Evolutionary conservation across 176 grass and related monocot species (phyloP).

Genomic region (Bonia amplexicaulis): DNA sequence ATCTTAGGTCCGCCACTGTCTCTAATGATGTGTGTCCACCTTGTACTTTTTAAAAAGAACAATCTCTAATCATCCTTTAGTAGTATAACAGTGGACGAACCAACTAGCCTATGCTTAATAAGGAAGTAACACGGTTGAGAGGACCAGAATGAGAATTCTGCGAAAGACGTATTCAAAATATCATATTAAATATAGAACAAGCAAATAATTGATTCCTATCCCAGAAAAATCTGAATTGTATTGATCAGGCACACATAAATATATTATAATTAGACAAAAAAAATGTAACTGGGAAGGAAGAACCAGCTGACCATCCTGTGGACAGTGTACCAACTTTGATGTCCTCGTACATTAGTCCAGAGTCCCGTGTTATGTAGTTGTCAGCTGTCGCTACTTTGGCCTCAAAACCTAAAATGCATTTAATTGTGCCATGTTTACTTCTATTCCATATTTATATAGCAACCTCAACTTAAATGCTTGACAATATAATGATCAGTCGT

Average conservation of each 20-base stretch:
- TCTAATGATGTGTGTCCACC: not conserved
- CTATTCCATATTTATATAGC: not conserved
- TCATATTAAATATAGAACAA: not conserved
- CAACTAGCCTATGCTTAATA: slow-evolving; percentile 12
- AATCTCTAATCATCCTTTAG: slow-evolving; percentile 11
- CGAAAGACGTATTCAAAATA: not conserved
- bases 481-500: not conserved
- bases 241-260: not conserved
- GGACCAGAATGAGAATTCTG: not conserved
- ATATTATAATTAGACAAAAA: slow-evolving; percentile 11
- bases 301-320: slow-evolving; percentile 99
- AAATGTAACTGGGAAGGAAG: slow-evolving; percentile 13
- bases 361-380: slow-evolving; percentile 63
- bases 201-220: slow-evolving; percentile 5
- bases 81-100: not conserved
- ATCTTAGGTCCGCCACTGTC: no score
- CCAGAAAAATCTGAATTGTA: not conserved
- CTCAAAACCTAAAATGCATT: slow-evolving; percentile 69
- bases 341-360: slow-evolving; percentile 83
- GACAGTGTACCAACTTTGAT: slow-evolving; percentile 84
- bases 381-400: slow-evolving; percentile 89
- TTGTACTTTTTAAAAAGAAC: not conserved
- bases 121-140: not conserved
- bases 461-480: not conserved
- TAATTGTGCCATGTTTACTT: not conserved